phyloP scores from a whole-genome alignment of 208 protist species.

The Trypanosoma theileri region DNA sequence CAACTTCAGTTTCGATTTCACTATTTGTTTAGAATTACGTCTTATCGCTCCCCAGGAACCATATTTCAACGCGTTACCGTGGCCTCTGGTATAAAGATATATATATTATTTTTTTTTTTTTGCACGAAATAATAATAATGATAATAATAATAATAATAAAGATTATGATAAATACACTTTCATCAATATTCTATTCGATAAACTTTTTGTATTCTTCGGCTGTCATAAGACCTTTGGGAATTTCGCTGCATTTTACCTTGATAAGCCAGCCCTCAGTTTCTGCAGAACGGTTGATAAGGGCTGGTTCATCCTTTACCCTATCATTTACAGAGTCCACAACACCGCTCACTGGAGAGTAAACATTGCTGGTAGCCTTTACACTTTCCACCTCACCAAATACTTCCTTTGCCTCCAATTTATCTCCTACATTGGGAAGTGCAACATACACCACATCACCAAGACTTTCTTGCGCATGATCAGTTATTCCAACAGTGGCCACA shows the following conservation, averaged over 20 bases:
- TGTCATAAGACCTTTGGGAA: slow-evolving; percentile 79
- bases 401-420: slow-evolving; percentile 65
- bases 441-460: slow-evolving; percentile 92
- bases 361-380: slow-evolving; percentile 91
- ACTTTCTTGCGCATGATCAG: slow-evolving; percentile 85
- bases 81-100: too few relatives aligned
- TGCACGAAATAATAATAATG: too few relatives aligned
- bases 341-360: slow-evolving; percentile 87
- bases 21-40: too few relatives aligned
- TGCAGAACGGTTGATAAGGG: slow-evolving; percentile 84
- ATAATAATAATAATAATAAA: too few relatives aligned
- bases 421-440: slow-evolving; percentile 86
- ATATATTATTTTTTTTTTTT: too few relatives aligned
- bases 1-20: too few relatives aligned
- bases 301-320: slow-evolving; percentile 78
- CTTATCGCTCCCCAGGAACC: too few relatives aligned
- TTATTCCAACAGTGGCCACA: slow-evolving; percentile 84
- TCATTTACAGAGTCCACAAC: slow-evolving; percentile 86
- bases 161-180: background rate
- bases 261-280: slow-evolving; percentile 89
- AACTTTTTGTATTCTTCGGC: slow-evolving; percentile 86
- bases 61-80: too few relatives aligned
- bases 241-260: slow-evolving; percentile 78
- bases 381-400: slow-evolving; percentile 89
- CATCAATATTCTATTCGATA: slow-evolving; percentile 48